Percentiles rank a stretch among this genome's conserved stretches.
Conservation (phyloP, 345 rosid genomes). For the Arabidopsis suecica region DNA sequence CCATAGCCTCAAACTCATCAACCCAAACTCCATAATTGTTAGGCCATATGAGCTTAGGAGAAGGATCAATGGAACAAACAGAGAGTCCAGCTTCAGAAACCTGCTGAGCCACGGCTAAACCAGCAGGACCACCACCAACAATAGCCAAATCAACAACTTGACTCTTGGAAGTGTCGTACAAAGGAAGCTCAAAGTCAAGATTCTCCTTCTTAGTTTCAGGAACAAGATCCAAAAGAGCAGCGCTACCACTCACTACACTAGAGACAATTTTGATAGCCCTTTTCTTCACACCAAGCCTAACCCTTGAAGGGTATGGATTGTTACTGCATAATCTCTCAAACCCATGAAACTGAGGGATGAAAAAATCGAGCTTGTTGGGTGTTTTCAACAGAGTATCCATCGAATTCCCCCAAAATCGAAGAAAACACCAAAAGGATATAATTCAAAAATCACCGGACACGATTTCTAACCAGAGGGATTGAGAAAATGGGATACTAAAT, state of each 20-base stretch:
- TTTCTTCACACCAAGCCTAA: slow-evolving; percentile 59
- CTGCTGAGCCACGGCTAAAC: slow-evolving; percentile 95
- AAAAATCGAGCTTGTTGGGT: slow-evolving; percentile 70
- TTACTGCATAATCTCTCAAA: slow-evolving; percentile 51
- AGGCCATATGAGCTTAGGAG: slow-evolving; percentile 93
- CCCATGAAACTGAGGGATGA: slow-evolving; percentile 61
- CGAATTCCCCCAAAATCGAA: slow-evolving; percentile 23
- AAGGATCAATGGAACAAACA: slow-evolving; percentile 90
- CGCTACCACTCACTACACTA: slow-evolving; percentile 24
- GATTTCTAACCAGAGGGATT: slow-evolving; percentile 21
- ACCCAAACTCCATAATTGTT: slow-evolving; percentile 99
- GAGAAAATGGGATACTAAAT: slow-evolving; percentile 2
- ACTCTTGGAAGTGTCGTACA: slow-evolving; percentile 67
- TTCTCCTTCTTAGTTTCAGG: slow-evolving; percentile 89
- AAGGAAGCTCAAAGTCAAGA: slow-evolving; percentile 88
- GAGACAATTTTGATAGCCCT: slow-evolving; percentile 39
- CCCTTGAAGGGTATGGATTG: slow-evolving; percentile 49
- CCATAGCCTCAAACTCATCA: slow-evolving; percentile 98
- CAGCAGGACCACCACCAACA: slow-evolving; percentile 99
- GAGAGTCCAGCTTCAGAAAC: slow-evolving; percentile 94
- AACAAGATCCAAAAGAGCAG: slow-evolving; percentile 85
- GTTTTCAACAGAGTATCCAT: slow-evolving; percentile 88
- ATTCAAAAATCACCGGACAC: background rate
- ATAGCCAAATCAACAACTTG: slow-evolving; percentile 80
- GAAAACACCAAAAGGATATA: background rate